phyloP scores from a whole-genome alignment of 2,329 filamentous ascomycete genomes.

The Zarea fungicola region DNA sequence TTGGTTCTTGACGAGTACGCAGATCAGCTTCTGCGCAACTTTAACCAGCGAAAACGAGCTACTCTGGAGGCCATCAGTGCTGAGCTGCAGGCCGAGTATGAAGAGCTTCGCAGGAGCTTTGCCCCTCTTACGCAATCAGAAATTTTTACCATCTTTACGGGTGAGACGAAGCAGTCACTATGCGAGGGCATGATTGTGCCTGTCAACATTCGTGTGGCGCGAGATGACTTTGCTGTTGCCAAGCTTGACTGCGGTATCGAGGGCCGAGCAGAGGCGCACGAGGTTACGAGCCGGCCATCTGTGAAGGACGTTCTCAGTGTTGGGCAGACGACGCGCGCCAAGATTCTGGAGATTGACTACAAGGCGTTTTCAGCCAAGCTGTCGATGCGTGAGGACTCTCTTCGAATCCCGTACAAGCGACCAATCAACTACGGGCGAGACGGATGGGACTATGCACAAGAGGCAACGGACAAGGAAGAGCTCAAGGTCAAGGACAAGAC shows the following conservation, averaged over 20 bases:
- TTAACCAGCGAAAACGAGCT: slow-evolving; percentile 89
- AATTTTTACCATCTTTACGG: slow-evolving; percentile 94
- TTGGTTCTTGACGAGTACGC: slow-evolving; percentile 95
- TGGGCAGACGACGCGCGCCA: slow-evolving; percentile 83
- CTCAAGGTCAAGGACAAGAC: slow-evolving; percentile 80
- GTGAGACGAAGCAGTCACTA: slow-evolving; percentile 80
- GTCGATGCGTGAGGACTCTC: slow-evolving; percentile 74
- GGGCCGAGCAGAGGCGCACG: slow-evolving; percentile 75
- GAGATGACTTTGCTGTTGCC: slow-evolving; percentile 88
- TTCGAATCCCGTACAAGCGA: slow-evolving; percentile 67
- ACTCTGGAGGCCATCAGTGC: slow-evolving; percentile 95
- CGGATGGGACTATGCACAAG: slow-evolving; percentile 83
- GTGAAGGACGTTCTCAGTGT: slow-evolving; percentile 69
- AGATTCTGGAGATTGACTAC: slow-evolving; percentile 81
- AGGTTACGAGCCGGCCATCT: slow-evolving; percentile 69
- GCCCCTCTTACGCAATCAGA: slow-evolving; percentile 65
- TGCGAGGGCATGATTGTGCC: slow-evolving; percentile 89
- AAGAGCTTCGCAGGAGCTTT: slow-evolving; percentile 84
- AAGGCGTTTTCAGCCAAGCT: slow-evolving; percentile 80
- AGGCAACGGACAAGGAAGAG: slow-evolving; percentile 75
- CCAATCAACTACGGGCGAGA: slow-evolving; percentile 66
- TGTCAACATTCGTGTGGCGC: slow-evolving; percentile 80
- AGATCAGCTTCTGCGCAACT: slow-evolving; percentile 87
- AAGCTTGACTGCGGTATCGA: slow-evolving; percentile 93
- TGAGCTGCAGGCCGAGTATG: slow-evolving; percentile 87